Evolutionary conservation across 805 yeast species (phyloP), one percentile per base, ranked within the genome.

Genomic region (Wickerhamomyces silvicola): DNA sequence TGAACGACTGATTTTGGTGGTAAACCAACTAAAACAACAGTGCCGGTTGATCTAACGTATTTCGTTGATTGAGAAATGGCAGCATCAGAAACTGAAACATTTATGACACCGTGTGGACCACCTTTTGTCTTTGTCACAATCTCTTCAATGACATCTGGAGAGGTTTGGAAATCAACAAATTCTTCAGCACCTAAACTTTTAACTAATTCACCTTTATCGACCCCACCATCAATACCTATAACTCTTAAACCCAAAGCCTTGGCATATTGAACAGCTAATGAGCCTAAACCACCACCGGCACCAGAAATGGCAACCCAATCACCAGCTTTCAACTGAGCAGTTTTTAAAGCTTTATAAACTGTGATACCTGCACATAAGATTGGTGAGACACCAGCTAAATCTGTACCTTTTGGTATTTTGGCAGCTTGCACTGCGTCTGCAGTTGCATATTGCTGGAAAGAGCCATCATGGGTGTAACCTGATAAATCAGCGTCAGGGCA

Each of bases 381-480:
- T 47, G 95, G 94, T 5, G 94, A 76, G 35, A 76, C 74, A 39
- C 64, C 68, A 32, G 88, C 86, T 48, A 83, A 69, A 54, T 85
- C 87, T 19, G 82, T 64, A 32, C 78, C 81, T 48, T 66, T 54
- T 30, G 92, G 87, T 48, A 84, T 75, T 45, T 70, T 65, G 17
- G 94, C 94, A 19, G 92, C 94, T 54, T 84, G 92, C 32, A 80
- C 71, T 26, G 90, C 90, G 57, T 83, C 88, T 22, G 90, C 94
- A 30, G 88, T 77, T 30, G 86, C 86, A 57, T 83, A 85, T 62
- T 84, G 84, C 61, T 85, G 94, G 78, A 85, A 83, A 14, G 92
- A 76, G 43, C 95, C 95, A 58, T 85, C 90, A 53, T 78, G 86
- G 22, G 87, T 80, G 72, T 81, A 84, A 46, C 95, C 95, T 14